phyloP scores from a whole-genome alignment of 2,329 filamentous ascomycete genomes.

The Cladosporium colombiae region DNA sequence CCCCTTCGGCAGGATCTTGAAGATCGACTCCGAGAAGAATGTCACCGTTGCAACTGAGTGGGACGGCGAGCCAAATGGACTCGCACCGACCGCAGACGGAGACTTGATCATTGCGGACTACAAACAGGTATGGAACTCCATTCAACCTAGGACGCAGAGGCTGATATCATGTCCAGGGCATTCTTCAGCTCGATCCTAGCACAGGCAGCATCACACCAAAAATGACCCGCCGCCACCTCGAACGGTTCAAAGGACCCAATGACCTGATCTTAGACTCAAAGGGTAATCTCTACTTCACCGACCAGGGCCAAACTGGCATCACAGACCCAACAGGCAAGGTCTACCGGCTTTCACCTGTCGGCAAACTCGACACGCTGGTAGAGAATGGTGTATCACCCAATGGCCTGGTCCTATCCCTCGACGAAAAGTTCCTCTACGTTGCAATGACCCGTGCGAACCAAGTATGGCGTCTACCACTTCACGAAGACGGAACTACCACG shows the following conservation, averaged over 20 bases:
- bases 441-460: slow-evolving; percentile 46
- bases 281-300: slow-evolving; percentile 47
- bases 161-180: slow-evolving; percentile 34
- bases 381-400: slow-evolving; percentile 14
- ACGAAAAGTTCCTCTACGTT: slow-evolving; percentile 44
- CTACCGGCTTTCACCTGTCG: slow-evolving; percentile 40
- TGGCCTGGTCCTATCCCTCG: slow-evolving; percentile 21
- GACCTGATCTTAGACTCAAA: slow-evolving; percentile 44
- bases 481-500: slow-evolving; percentile 42
- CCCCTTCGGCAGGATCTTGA: slow-evolving; percentile 44
- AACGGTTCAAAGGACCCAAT: slow-evolving; percentile 48
- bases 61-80: slow-evolving; percentile 47
- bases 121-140: slow-evolving; percentile 39
- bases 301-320: slow-evolving; percentile 49
- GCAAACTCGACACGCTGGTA: slow-evolving; percentile 38
- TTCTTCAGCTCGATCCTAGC: slow-evolving; percentile 40
- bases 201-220: slow-evolving; percentile 34
- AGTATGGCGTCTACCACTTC: slow-evolving; percentile 45
- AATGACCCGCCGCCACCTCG: slow-evolving; percentile 42
- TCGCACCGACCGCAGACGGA: slow-evolving; percentile 40
- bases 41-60: slow-evolving; percentile 38
- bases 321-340: slow-evolving; percentile 46
- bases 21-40: slow-evolving; percentile 35
- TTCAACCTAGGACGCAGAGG: neutral
- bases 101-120: slow-evolving; percentile 44